Evolutionary conservation across 2,329 filamentous ascomycete species (phyloP), one percentile per base, ranked within the genome.

Genomic region (Arthroderma sp.): DNA sequence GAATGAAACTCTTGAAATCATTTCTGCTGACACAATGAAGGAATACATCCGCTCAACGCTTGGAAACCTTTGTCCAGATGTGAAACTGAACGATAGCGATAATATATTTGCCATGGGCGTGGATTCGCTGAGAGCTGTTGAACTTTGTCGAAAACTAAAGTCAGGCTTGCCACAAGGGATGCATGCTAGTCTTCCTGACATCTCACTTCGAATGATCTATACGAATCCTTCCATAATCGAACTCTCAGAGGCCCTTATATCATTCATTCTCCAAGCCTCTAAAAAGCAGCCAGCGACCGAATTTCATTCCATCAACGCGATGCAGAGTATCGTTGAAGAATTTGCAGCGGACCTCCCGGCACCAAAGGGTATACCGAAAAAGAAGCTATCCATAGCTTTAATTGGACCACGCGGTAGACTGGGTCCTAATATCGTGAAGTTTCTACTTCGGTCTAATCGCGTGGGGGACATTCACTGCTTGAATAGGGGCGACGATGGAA

Each of bases 61-160:
- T 21, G 13, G 13, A 19, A 21, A 28, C 17, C 4, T 51, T 28
- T 51, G 44, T 1, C 44, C 44, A 4, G 17, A 51, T 17, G 13
- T 51, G 5, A 28, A 51, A 7, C 44, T 51, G 5, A 15, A 51
- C 23, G 44, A 51, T 23, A 19, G 54, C 1, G 51, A 53, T n/a
- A 58, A 66, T 56, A 41, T 65, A 15, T 63, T 61, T 43, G 54
- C 57, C n/a, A 43, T 47, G 17, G 64, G 64, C 11, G 52, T 66
- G n/a, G 62, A 66, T 56, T 66, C 64, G 1, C 55, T 66, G 8
- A 39, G 25, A 19, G 52, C 21, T n/a, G n/a, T 39, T 5, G 52
- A 51, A 21, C 44, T 51, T 7, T 13, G 44, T 21, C 44, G 44
- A 28, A 51, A 51, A 28, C 23, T 51, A 28, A 51, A 28, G n/a